Conservation (phyloP, 2,329 filamentous ascomycete species). For the Cytospora piceicola region DNA sequence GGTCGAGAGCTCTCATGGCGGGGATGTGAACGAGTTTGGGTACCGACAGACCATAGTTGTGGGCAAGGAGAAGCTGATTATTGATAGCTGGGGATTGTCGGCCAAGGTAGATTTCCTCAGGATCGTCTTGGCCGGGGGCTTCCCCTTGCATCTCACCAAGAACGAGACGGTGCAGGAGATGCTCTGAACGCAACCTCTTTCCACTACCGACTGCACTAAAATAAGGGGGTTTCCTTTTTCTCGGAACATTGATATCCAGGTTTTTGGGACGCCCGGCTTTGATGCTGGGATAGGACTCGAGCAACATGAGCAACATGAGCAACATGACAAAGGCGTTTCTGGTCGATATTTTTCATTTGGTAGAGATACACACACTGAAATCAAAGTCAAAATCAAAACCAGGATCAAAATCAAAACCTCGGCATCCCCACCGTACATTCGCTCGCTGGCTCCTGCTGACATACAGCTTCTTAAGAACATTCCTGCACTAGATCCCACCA, state of each 20-base stretch:
- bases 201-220: slow-evolving; percentile 32
- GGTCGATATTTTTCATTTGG: background rate
- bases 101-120: slow-evolving; percentile 54
- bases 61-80: slow-evolving; percentile 48
- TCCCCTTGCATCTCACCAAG: slow-evolving; percentile 44
- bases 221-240: slow-evolving; percentile 20
- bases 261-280: background rate
- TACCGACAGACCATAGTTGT: slow-evolving; percentile 57
- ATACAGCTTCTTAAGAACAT: background rate
- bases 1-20: slow-evolving; percentile 45
- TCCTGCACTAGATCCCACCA: background rate
- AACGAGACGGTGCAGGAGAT: slow-evolving; percentile 46
- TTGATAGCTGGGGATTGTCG: slow-evolving; percentile 57
- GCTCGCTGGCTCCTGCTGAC: background rate
- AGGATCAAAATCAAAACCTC: background rate
- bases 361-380: background rate
- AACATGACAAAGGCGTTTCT: slow-evolving; percentile 4
- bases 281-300: background rate
- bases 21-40: slow-evolving; percentile 52
- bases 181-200: slow-evolving; percentile 39
- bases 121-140: slow-evolving; percentile 51
- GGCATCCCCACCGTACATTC: background rate
- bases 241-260: slow-evolving; percentile 26
- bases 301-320: background rate
- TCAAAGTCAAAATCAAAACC: too few species aligned